Evolutionary conservation across 108 stramenopile genomes (phyloP), one percentile per base, ranked within the genome.

Genomic region (Parmales sp.): DNA sequence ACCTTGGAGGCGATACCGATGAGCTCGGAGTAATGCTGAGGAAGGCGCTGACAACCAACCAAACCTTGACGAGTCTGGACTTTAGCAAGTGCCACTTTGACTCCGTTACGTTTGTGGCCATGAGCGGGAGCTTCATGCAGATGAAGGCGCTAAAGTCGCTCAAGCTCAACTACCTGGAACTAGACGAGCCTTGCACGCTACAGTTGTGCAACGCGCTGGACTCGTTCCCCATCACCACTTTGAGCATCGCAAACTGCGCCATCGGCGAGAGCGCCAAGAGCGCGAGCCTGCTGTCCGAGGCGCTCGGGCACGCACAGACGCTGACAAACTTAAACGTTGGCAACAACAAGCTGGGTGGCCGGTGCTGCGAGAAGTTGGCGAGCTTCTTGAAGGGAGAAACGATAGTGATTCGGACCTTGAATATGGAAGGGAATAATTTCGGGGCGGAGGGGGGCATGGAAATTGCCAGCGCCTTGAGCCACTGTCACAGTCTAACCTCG

Each of bases 171-270:
- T 51, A 51, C 69, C 23, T 46, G 51, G 7, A 34, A 2, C 37
- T 69, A 11, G 51, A 54, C 41, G 45, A 69, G 1, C 45, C 69
- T 7, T 19, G 22, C 29, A 41, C 41, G 41, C 54, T 51, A 18
- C 48, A 54, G 26, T 38, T 69, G 6, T 20, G 31, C 11, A 69
- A 54, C 25, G 31, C 26, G 5, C 48, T 69, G 39, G 41, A 69
- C 51, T 2, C 11, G 1, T 19, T 23, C 41, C 38, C n/a, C 1
- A 16, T 36, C 26, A 45, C 51, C 2, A 7, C 16, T 0, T 8
- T 26, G 43, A 26, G 23, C 19, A 1, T 43, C 16, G 38, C 39
- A 1, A 19, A 28, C 1, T 28, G 43, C 41, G 11, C 9, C 20
- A 34, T 29, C 8, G 44, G 44, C 31, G 16, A 26, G 19, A 31